phyloP scores from a whole-genome alignment of 805 yeast genomes.

The Saturnispora sekii region DNA sequence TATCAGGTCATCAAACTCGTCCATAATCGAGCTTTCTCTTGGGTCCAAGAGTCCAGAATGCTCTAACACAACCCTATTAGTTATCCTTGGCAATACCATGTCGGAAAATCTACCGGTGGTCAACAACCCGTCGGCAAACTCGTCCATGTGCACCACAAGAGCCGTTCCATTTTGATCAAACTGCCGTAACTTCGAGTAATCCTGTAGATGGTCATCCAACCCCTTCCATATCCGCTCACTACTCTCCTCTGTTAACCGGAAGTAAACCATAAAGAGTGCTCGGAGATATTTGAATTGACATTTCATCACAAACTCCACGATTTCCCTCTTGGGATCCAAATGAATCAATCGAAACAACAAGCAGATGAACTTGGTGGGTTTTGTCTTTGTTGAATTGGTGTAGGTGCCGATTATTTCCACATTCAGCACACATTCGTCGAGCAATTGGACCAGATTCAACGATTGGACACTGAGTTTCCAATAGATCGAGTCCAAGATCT shows the following conservation, averaged over 20 bases:
- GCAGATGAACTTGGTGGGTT: slow-evolving; percentile 69
- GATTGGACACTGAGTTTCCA: slow-evolving; percentile 50
- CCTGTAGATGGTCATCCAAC: slow-evolving; percentile 49
- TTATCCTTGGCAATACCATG: slow-evolving; percentile 59
- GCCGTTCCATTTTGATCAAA: slow-evolving; percentile 27
- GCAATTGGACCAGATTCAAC: slow-evolving; percentile 31
- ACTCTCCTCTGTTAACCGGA: slow-evolving; percentile 34
- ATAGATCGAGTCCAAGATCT: slow-evolving; percentile 45
- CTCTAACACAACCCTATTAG: slow-evolving; percentile 31
- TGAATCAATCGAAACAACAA: slow-evolving; percentile 69
- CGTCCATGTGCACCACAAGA: slow-evolving; percentile 56
- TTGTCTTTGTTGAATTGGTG: slow-evolving; percentile 30
- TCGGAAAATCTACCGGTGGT: slow-evolving; percentile 56
- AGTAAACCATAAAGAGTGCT: slow-evolving; percentile 58
- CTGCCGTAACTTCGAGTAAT: slow-evolving; percentile 60
- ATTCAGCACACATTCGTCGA: slow-evolving; percentile 33
- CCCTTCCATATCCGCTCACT: slow-evolving; percentile 8
- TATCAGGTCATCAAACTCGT: slow-evolving; percentile 24
- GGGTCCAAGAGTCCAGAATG: slow-evolving; percentile 33
- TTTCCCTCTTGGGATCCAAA: slow-evolving; percentile 54
- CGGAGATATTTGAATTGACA: slow-evolving; percentile 68
- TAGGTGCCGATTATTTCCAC: slow-evolving; percentile 41
- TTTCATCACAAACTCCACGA: slow-evolving; percentile 41
- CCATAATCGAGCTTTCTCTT: slow-evolving; percentile 29
- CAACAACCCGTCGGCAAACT: slow-evolving; percentile 55